A percentile compares a stretch with the other conserved stretches of the same genome.
These are phyloP conservation scores for Gossypium thurberi DNA, from an alignment of 345 rosid genomes.

Conservation along the genomic window DNA sequence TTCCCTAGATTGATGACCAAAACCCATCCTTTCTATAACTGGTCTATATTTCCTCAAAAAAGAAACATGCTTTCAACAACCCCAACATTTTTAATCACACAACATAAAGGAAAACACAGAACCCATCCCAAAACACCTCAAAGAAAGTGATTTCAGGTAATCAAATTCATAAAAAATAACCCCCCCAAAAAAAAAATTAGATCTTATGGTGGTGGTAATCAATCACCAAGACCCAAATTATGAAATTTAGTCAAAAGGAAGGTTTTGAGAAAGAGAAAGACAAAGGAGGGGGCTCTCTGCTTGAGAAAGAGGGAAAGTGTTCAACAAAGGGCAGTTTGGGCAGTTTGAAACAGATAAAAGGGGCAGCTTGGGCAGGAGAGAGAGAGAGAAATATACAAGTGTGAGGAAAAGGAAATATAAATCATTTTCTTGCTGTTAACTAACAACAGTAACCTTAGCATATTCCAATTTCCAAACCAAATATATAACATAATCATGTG, in stretches of 20 bases:
- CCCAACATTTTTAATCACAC: not conserved
- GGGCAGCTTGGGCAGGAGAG: conserved; percentile 53
- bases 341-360: conserved; percentile 36
- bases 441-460: conserved; percentile 32
- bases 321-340: conserved; percentile 57
- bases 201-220: not conserved
- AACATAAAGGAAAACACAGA: not conserved
- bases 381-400: not conserved
- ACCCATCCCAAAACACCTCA: conserved; percentile 12
- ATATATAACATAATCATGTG: not conserved
- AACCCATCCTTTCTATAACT: conserved; percentile 27
- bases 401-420: not conserved
- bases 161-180: not conserved
- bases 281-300: conserved; percentile 17
- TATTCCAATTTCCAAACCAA: conserved; percentile 22
- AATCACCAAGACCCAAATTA: conserved; percentile 29
- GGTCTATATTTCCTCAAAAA: not conserved
- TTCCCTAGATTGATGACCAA: conserved; percentile 33
- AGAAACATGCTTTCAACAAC: not conserved
- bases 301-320: conserved; percentile 50
- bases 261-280: conserved; percentile 11
- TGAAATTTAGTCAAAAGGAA: conserved; percentile 41
- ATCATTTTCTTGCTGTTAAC: conserved; percentile 6
- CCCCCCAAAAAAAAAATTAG: too few species aligned
- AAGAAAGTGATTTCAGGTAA: conserved; percentile 14